Evolutionary conservation across 306 rosid species (phyloP), one percentile per base, ranked within the genome.

Genomic region (Vigna mungo): DNA sequence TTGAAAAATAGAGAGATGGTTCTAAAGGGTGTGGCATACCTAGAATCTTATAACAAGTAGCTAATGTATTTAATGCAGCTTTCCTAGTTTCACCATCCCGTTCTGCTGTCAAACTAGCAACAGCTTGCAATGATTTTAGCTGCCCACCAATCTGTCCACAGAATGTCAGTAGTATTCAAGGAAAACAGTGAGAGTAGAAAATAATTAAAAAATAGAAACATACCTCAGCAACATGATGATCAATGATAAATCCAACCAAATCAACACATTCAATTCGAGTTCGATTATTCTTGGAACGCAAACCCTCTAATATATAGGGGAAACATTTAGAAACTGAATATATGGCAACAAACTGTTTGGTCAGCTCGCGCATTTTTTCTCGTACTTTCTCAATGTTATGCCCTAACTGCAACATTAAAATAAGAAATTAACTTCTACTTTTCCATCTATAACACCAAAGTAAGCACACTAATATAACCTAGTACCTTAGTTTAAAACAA

Each of bases 251-350:
- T 75, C 99, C 99, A 56, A 96, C 86, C 83, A 96, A 93, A 85
- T 96, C 99, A 52, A 84, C 97, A 61, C 97, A 91, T 85, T 96
- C 99, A 52, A 93, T 91, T 68, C 98, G 94, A 46, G 98, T 93
- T 60, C 99, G 94, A 68, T 91, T 93, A 87, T 96, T 96, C 89
- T 96, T 96, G 23, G 99, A 96, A 80, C 98, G 98, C 82, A 93
- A 82, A 71, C 98, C 99, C 90, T 96, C 99, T 85, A 91, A 77
- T 81, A 93, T 85, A 81, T 96, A 96, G 48, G 98, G 99, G 79
- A 96, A 91, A 76, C 93, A 88, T 84, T 91, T 96, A 51, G 94
- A 86, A 7, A 93, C 94, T 61, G 98, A 86, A 86, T 91, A 93
- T 61, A 90, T 39, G 60, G 75, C 76, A 47, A 96, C 90, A 80